Evolutionary conservation across 1,139 yeast species (phyloP), one percentile per base, ranked within the genome.

Genomic region (Saccharomyces hybrid): DNA sequence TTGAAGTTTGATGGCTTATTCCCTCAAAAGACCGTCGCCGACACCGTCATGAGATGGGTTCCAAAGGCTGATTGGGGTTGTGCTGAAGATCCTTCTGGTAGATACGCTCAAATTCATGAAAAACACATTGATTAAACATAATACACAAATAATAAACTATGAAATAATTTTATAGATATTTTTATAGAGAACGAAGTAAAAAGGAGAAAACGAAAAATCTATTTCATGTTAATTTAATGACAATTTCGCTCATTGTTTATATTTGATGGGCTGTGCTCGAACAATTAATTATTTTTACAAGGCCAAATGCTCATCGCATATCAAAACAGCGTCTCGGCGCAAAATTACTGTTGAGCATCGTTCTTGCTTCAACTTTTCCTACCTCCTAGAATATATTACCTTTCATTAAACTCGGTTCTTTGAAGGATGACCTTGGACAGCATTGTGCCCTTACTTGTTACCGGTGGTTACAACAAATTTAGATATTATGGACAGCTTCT

Each of bases 21-120:
- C 85, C 85, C 89, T 56, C 82, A 86, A 65, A 80, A 83, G 72
- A 93, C 96, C 64, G 98, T 96, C 64, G 98, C 97, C 59, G 76
- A 84, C 50, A 93, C 99, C 26, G 99, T 93, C 58, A 90, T 88
- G 97, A 86, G 99, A 80, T 93, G 99, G 99, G 77, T 93, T 74
- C 99, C 99, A 72, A 93, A 93, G 81, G 98, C 97, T 61, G 98
- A 93, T 75, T 93, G 99, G 99, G 99, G 99, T 61, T 93, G 99
- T 77, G 91, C 90, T 69, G 96, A 85, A 65, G 99, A 93, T 74
- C 99, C 99, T 54, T 87, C 96, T 55, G 99, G 99, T 61, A 88
- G 99, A 78, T 91, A 79, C 70, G 97, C 96, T 63, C 82, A 87
- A 75, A 83, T 87, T 64, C 99, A 93, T 73, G 90, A 86, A 54